Base-by-base conservation (phyloP, 129 eudicot genomes). In the Mikania micrantha region DNA sequence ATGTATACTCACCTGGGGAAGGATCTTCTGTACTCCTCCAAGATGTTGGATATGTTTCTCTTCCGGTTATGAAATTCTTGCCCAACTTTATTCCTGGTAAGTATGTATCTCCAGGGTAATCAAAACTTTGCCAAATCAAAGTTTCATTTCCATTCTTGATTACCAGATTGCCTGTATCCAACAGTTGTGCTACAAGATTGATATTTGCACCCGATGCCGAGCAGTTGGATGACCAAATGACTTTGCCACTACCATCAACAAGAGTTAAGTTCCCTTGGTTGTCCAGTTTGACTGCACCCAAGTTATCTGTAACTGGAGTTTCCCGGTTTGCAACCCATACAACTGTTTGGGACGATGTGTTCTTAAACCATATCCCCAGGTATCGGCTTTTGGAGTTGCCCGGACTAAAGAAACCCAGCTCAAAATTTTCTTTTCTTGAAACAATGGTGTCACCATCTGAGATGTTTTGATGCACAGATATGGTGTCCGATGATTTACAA, bases 351-450 rank as follows among this genome's bases (percentile, higher is more conserved):
- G 67, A 39, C 12, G 57, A 58, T 12, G 39, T 25, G 5, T 68
- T 19, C 16, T 16, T 67, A 22, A 21, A 75, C 75, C 80, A 75
- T 59, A 75, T 75, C 8, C 75, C 74, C 29, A 75, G 31, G 44
- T 67, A 68, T 12, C 80, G 57, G 38, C 68, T 47, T 9, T 38
- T 60, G 15, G 81, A 60, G 34, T 34, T 61, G 17, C 78, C 81
- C 13, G 81, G 79, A 21, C 60, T 80, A 79, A 75, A 80, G 53
- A 80, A 80, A 20, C 81, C 84, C 15, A 81, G 29, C 53, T 72
- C 79, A 31, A 72, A 81, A 7, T 0, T 53, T 60, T 57, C 57
- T 6, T 40, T 53, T 5, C 27, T 53, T 0, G 75, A 79, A 50
- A 79, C 70, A 27, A 56, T 56, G 11, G 38, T 27, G 11, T 56